These are phyloP conservation scores for Sclerotiophoma versabilis DNA, from an alignment of 2,329 filamentous ascomycete genomes.

Conservation along the genomic window DNA sequence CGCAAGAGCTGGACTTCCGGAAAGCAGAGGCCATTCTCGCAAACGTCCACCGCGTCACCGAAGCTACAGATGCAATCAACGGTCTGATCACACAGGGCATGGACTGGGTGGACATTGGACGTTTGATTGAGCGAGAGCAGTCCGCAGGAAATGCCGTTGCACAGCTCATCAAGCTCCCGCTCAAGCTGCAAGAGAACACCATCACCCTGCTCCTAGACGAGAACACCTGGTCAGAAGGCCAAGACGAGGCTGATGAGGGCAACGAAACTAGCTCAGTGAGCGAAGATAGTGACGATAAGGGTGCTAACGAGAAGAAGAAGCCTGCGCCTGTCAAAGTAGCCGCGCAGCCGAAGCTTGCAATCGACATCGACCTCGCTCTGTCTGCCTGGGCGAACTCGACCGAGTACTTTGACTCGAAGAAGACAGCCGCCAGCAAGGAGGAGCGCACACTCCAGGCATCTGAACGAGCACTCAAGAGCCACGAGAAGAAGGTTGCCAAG, in stretches of 20 bases:
- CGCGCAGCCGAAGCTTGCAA: slow-evolving; percentile 61
- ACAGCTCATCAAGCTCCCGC: slow-evolving; percentile 80
- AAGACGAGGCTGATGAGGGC: slow-evolving; percentile 64
- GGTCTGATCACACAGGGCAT: slow-evolving; percentile 91
- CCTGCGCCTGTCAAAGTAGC: slow-evolving; percentile 44
- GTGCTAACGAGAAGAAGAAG: slow-evolving; percentile 58
- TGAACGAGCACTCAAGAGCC: slow-evolving; percentile 82
- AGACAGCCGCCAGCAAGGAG: slow-evolving; percentile 82
- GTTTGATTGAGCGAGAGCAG: slow-evolving; percentile 87
- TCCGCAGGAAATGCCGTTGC: slow-evolving; percentile 83
- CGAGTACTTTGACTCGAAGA: slow-evolving; percentile 91
- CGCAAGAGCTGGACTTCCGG: slow-evolving; percentile 81
- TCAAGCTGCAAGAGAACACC: slow-evolving; percentile 89
- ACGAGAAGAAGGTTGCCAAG: slow-evolving; percentile 84
- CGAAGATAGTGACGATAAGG: slow-evolving; percentile 67
- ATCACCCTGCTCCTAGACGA: slow-evolving; percentile 82
- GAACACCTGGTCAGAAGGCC: slow-evolving; percentile 68
- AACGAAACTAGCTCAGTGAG: slow-evolving; percentile 71
- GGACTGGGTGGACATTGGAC: slow-evolving; percentile 95
- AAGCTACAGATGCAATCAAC: slow-evolving; percentile 91
- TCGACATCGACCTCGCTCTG: slow-evolving; percentile 85
- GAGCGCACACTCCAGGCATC: slow-evolving; percentile 86
- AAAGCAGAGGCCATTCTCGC: slow-evolving; percentile 92
- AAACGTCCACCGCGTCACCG: slow-evolving; percentile 88
- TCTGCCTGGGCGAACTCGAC: slow-evolving; percentile 89